Conservation (phyloP, 306 rosid genomes). For the Gillenia trifoliata region DNA sequence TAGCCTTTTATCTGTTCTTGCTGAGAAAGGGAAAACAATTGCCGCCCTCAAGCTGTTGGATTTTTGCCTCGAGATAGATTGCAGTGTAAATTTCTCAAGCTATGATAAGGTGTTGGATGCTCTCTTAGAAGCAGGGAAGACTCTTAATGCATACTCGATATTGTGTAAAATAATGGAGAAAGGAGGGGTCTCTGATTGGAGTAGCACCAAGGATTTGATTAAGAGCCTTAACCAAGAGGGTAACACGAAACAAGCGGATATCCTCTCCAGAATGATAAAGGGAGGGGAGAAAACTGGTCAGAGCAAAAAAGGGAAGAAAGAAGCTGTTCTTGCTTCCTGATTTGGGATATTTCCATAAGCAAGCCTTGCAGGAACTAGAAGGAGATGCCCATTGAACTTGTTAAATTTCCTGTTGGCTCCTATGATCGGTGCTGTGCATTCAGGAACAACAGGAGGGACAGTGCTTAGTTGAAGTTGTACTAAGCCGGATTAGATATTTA, state of each 20-base stretch:
- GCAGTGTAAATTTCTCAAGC: conserved; percentile 48
- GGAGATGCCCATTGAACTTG: not conserved
- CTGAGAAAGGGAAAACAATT: conserved; percentile 81
- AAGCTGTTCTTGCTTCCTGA: conserved; percentile 37
- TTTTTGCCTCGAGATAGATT: conserved; percentile 75
- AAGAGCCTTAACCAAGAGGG: conserved; percentile 77
- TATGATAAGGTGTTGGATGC: conserved; percentile 81
- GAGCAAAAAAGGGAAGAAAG: conserved; percentile 46
- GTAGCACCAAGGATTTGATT: conserved; percentile 59
- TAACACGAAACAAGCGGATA: conserved; percentile 91
- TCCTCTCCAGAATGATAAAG: conserved; percentile 73
- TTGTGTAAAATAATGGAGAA: conserved; percentile 79
- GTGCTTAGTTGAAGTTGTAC: not conserved
- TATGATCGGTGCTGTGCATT: not conserved
- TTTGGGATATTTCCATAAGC: conserved; percentile 15
- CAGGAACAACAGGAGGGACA: not conserved
- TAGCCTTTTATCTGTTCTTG: conserved; percentile 53
- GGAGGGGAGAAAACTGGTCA: conserved; percentile 26
- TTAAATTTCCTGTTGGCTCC: not conserved
- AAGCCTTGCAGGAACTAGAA: not conserved
- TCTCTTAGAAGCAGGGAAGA: conserved; percentile 68
- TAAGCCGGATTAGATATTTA: not conserved
- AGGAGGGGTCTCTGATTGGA: conserved; percentile 66
- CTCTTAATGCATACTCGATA: conserved; percentile 79
- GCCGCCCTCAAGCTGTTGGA: conserved; percentile 85